Evolutionary conservation across 306 rosid species (phyloP).

Genomic region (Luffa aegyptiaca): DNA sequence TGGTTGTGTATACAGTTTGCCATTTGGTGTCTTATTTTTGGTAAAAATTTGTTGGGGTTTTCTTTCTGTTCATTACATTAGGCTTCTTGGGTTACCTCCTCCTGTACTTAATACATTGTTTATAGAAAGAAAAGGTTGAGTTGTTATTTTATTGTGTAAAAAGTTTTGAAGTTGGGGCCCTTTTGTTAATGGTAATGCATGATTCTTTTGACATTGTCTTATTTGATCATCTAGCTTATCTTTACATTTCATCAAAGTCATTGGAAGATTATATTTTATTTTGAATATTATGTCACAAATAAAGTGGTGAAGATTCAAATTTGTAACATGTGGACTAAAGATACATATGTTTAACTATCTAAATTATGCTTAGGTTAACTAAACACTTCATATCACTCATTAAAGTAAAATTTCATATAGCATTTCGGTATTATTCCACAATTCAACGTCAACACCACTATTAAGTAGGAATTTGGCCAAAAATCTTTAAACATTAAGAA

Average conservation of each 20-base stretch:
- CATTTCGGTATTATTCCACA: background rate
- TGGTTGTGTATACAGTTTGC: background rate
- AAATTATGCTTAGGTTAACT: background rate
- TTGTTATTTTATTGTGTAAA: background rate
- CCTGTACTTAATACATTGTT: background rate
- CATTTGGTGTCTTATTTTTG: background rate
- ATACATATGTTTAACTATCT: background rate
- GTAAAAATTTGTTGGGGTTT: background rate
- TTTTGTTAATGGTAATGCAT: background rate
- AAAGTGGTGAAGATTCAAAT: too few relatives aligned
- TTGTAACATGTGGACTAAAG: too few relatives aligned
- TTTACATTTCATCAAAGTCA: background rate
- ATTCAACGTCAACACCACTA: background rate
- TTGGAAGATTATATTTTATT: too few relatives aligned
- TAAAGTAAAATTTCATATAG: too few relatives aligned
- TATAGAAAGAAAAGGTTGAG: background rate
- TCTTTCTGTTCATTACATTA: background rate
- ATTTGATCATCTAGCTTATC: background rate
- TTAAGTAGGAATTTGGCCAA: too few relatives aligned
- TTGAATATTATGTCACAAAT: background rate
- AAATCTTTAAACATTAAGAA: too few relatives aligned
- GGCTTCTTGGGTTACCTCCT: background rate
- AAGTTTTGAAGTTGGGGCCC: background rate
- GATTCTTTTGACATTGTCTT: background rate
- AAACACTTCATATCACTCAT: background rate